These are phyloP conservation scores for Gonapodya prolifera DNA, from an alignment of 192 early-diverging fungal species.

Conservation along the genomic window DNA sequence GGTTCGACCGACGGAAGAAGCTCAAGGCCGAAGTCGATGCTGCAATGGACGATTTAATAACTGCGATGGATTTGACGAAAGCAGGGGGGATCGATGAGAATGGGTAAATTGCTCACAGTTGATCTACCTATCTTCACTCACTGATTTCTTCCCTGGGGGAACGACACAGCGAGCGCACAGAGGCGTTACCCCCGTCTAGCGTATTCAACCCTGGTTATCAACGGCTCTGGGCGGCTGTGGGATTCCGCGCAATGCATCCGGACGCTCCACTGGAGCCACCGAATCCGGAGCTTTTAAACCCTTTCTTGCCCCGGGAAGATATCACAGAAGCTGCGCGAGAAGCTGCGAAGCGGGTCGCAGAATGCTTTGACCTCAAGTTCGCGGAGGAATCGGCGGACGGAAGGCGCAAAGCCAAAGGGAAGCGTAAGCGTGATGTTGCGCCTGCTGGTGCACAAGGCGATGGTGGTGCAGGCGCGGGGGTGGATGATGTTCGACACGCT, in stretches of 20 bases:
- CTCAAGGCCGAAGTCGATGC: constrained; percentile 14
- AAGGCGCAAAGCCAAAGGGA: neutral
- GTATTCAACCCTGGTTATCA: constrained; percentile 49
- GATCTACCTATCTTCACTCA: neutral
- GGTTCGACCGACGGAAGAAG: neutral
- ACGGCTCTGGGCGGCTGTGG: constrained; percentile 40
- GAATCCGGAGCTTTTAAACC: constrained; percentile 25
- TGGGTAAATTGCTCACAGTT: neutral
- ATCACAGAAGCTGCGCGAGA: constrained; percentile 27
- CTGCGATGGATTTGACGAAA: neutral
- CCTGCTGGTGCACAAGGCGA: neutral
- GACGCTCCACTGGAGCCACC: constrained; percentile 32
- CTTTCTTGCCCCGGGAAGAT: constrained; percentile 27
- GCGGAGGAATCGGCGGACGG: neutral
- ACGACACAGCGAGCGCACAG: constrained; percentile 10
- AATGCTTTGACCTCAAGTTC: neutral
- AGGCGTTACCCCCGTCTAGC: constrained; percentile 34
- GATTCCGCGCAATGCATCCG: constrained; percentile 43
- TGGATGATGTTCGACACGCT: neutral
- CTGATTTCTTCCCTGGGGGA: too few relatives aligned
- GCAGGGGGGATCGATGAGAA: neutral
- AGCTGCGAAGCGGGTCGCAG: constrained; percentile 24
- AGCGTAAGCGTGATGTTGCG: neutral
- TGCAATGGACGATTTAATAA: neutral
- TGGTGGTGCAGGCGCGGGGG: neutral